Conservation (phyloP, 768 basidiomycete genomes). For the Lentinula edodes region DNA sequence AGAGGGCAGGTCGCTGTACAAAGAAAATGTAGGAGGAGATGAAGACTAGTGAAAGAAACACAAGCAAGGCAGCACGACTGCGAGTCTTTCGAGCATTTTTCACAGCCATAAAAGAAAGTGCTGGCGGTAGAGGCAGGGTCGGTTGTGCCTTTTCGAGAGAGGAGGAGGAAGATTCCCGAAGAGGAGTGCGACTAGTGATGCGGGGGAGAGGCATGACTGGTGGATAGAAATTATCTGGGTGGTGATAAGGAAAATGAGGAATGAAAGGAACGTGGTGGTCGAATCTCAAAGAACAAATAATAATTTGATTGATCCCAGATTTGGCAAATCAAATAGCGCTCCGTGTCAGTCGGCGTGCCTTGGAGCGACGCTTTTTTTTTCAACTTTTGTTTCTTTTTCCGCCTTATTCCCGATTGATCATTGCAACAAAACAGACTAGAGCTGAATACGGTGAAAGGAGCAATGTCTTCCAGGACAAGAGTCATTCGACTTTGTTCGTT, state of each 20-base stretch:
- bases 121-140: slow-evolving; percentile 12
- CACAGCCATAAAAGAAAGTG: slow-evolving; percentile 24
- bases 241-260: background rate
- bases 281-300: background rate
- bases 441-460: too few species aligned
- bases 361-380: background rate
- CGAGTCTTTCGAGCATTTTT: slow-evolving; percentile 40
- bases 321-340: background rate
- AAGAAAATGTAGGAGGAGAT: slow-evolving; percentile 55
- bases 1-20: slow-evolving; percentile 35
- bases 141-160: slow-evolving; percentile 13
- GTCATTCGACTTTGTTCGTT: too few species aligned
- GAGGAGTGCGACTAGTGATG: slow-evolving; percentile 26
- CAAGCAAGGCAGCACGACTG: slow-evolving; percentile 49
- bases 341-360: background rate
- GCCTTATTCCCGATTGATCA: background rate
- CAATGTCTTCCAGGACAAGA: too few species aligned
- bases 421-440: background rate
- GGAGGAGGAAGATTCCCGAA: slow-evolving; percentile 23
- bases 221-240: background rate
- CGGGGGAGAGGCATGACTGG: background rate
- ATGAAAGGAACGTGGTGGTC: slow-evolving; percentile 5
- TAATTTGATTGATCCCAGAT: background rate
- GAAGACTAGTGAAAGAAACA: slow-evolving; percentile 43
- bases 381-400: background rate